Evolutionary conservation across 768 basidiomycete species (phyloP).

Genomic region (Lanmaoa rubissima): DNA sequence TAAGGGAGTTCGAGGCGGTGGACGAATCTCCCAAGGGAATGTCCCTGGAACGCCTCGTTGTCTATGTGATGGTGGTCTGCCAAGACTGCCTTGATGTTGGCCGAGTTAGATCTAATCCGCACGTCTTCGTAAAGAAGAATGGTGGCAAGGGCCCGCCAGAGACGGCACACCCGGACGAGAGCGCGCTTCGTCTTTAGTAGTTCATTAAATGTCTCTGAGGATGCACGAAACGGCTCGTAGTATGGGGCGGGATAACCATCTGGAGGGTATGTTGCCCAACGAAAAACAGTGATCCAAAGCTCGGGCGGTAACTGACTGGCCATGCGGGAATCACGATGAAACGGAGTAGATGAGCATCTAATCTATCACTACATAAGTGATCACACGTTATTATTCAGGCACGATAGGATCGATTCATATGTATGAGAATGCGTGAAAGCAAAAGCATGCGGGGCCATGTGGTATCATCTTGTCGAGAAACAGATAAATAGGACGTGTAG

Average conservation of each 20-base stretch:
- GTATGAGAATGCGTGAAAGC: conserved; percentile 6
- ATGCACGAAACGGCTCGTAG: conserved; percentile 50
- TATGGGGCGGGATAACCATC: conserved; percentile 27
- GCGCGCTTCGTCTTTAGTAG: conserved; percentile 36
- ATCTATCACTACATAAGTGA: neutral
- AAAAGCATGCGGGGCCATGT: conserved; percentile 23
- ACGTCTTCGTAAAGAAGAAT: conserved; percentile 55
- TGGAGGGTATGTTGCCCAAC: conserved; percentile 37
- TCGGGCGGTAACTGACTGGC: conserved; percentile 44
- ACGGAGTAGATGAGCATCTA: neutral
- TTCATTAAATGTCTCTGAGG: conserved; percentile 31
- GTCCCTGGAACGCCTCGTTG: conserved; percentile 16
- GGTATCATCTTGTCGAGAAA: conserved; percentile 32
- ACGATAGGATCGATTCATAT: conserved; percentile 1
- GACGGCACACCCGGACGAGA: conserved; percentile 54
- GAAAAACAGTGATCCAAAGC: conserved; percentile 53
- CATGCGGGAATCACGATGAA: neutral
- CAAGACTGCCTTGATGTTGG: conserved; percentile 35
- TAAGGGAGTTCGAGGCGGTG: conserved; percentile 61
- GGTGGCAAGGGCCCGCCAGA: conserved; percentile 51
- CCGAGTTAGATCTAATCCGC: conserved; percentile 35
- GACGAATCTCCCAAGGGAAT: conserved; percentile 39
- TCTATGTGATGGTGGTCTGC: conserved; percentile 5
- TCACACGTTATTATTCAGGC: conserved; percentile 8
- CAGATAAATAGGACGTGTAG: conserved; percentile 27